Percentiles rank a stretch among this genome's conserved stretches.
phyloP scores from a whole-genome alignment of 306 rosid species.

The Clitoria ternatea region DNA sequence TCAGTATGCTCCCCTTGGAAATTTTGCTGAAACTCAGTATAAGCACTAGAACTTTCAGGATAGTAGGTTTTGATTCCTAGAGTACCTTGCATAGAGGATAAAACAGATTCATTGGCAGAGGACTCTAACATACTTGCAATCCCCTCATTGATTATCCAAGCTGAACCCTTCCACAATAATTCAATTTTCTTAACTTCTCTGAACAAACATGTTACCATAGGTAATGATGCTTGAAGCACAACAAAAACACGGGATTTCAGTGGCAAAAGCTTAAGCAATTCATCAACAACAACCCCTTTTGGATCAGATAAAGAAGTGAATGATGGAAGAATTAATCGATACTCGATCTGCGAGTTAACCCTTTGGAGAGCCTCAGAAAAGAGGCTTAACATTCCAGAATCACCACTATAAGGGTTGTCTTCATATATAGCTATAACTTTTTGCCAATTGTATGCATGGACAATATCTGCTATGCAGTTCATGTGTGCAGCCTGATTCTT shows the following conservation, averaged over 20 bases:
- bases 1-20: constrained; percentile 25
- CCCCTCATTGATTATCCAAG: constrained; percentile 54
- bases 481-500: constrained; percentile 28
- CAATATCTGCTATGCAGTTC: constrained; percentile 50
- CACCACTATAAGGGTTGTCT: constrained; percentile 38
- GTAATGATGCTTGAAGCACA: constrained; percentile 51
- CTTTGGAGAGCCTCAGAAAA: constrained; percentile 55
- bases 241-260: constrained; percentile 52
- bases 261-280: constrained; percentile 32
- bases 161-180: constrained; percentile 41
- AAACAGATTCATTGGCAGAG: constrained; percentile 19
- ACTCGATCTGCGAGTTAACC: constrained; percentile 44
- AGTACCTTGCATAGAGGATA: constrained; percentile 47
- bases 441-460: constrained; percentile 26
- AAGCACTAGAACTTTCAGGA: constrained; percentile 20
- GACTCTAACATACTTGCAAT: constrained; percentile 36
- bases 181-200: constrained; percentile 48
- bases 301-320: constrained; percentile 45
- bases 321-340: constrained; percentile 48
- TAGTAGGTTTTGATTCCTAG: constrained; percentile 52
- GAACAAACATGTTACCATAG: constrained; percentile 48
- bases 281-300: constrained; percentile 42
- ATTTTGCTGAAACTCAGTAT: constrained; percentile 24
- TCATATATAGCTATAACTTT: constrained; percentile 48
- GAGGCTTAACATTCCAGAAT: constrained; percentile 41